Evolutionary conservation across 2,329 filamentous ascomycete species (phyloP), one percentile per base, ranked within the genome.

Genomic region (Cladosporium sp.): DNA sequence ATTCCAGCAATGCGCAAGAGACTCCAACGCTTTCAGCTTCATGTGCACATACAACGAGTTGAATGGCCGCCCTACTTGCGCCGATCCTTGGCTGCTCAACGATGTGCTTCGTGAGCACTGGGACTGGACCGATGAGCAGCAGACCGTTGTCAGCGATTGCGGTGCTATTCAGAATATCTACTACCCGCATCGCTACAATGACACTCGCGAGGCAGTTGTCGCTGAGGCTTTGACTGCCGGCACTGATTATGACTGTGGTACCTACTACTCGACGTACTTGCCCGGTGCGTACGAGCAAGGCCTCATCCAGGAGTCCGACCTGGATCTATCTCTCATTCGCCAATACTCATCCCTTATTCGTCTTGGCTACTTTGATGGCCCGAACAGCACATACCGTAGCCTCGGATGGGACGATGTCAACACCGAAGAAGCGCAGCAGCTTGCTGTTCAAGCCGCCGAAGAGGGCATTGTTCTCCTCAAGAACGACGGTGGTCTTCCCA

Each of bases 71-170:
- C 83, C 84, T 0, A 75, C 80, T 2, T 87, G 84, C 56, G 80
- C 81, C 0, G 78, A 79, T 55, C 69, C 72, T 0, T 87, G 82
- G 55, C 72, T 87, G 1, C 71, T 86, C 30, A 73, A 83, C 54
- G 78, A 77, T 0, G 70, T 88, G 12, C 71, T 88, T 2, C 75
- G 84, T 1, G 77, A 84, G 38, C 78, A 82, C 58, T 88, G 83
- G 79, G 74, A 72, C 38, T 88, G 82, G 74, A 78, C 74, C 0
- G 72, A 76, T 2, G 73, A 79, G 38, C 75, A 82, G 43, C 78
- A 84, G 53, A 84, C 78, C 61, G 74, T 87, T 30, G 82, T 79
- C 0, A 79, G 76, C 13, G 84, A 87, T 59, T 87, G 84, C 56
- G 81, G 82, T 50, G 77, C 84, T 0, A 71, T 85, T 0, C 69